Percentiles rank a stretch among this genome's conserved stretches.
These are phyloP conservation scores for Fomes fomentarius DNA, from an alignment of 1,284 basidiomycete species.

Conservation along the genomic window DNA sequence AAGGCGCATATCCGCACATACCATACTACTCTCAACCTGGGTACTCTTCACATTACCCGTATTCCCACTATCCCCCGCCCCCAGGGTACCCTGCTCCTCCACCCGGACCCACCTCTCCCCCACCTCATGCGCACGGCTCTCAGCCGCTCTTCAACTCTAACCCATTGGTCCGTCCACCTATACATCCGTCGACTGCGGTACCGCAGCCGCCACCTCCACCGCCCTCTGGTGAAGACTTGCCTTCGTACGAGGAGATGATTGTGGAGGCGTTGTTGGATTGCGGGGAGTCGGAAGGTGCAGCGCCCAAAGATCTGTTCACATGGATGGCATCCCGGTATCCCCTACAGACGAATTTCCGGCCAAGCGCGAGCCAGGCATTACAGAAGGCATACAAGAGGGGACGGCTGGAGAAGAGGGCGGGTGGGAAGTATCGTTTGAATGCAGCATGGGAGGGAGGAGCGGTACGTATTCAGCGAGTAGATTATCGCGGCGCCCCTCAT, in stretches of 20 bases:
- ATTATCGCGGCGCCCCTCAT: not conserved
- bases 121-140: no score
- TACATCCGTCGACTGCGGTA: slow-evolving; percentile 30
- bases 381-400: slow-evolving; percentile 82
- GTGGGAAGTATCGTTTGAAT: slow-evolving; percentile 74
- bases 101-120: no score
- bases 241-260: slow-evolving; percentile 87
- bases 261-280: slow-evolving; percentile 71
- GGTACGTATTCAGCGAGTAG: slow-evolving; percentile 47
- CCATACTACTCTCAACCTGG: slow-evolving; percentile 50
- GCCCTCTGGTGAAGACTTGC: slow-evolving; percentile 61
- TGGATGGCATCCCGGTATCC: slow-evolving; percentile 83
- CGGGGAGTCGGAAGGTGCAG: slow-evolving; percentile 68
- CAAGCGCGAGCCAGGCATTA: slow-evolving; percentile 81
- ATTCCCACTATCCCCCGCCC: slow-evolving; percentile 44
- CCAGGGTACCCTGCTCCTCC: slow-evolving; percentile 35
- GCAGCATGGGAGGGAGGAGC: slow-evolving; percentile 77
- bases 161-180: slow-evolving; percentile 19
- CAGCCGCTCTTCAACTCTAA: slow-evolving; percentile 16
- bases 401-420: slow-evolving; percentile 68
- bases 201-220: slow-evolving; percentile 30
- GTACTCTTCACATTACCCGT: slow-evolving; percentile 31
- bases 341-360: slow-evolving; percentile 83
- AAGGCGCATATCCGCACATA: slow-evolving; percentile 59
- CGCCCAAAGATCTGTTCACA: slow-evolving; percentile 77